Base-by-base conservation (phyloP, 169 alveolate genomes). In the Plasmodium billcollinsi region DNA sequence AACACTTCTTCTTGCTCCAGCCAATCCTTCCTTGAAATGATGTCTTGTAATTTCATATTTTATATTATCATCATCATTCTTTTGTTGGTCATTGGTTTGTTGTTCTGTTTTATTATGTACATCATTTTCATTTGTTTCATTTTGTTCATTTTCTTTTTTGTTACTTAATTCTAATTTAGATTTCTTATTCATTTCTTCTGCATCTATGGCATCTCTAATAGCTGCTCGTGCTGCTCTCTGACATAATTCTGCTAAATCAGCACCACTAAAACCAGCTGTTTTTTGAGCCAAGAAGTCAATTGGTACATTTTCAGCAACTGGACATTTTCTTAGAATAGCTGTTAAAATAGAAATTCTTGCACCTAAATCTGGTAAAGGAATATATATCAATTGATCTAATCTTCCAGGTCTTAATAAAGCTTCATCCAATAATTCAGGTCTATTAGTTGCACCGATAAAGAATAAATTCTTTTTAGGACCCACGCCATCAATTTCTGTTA, bases 201-300 rank as follows among this genome's bases (percentile, higher is more conserved):
- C 94, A 75, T 95, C 96, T 70, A 97, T 96, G 18, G 99, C 98
- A 90, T 99, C 99, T 90, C 99, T 97, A 74, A 99, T 98, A 11
- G 99, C 99, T n/a, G 99, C 98, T 93, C 99, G 98, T 20, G 99
- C 99, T 3, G 99, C 99, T 70, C 99, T 96, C 89, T 99, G 99
- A 91, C 99, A 98, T 88, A 99, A 94, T 93, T 99, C 99, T 52
- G 99, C 99, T 73, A 99, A 86, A 95, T 99, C 99, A n/a, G 99
- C 99, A 14, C 99, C 99, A 54, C 99, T 97, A 96, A 99, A 99
- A 33, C 99, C 99, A 12, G 98, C 99, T 14, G 99, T 99, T 80
- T 98, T 97, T 94, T 98, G 99, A 26, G 99, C 99, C 9, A 99
- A 92, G 96, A 98, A 99, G 33, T 99, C 97, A 29, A 99, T 91